Evolutionary conservation across 2,329 filamentous ascomycete genomes (phyloP), one percentile per base, ranked within the genome.

Genomic region (Colletotrichum spinosum): DNA sequence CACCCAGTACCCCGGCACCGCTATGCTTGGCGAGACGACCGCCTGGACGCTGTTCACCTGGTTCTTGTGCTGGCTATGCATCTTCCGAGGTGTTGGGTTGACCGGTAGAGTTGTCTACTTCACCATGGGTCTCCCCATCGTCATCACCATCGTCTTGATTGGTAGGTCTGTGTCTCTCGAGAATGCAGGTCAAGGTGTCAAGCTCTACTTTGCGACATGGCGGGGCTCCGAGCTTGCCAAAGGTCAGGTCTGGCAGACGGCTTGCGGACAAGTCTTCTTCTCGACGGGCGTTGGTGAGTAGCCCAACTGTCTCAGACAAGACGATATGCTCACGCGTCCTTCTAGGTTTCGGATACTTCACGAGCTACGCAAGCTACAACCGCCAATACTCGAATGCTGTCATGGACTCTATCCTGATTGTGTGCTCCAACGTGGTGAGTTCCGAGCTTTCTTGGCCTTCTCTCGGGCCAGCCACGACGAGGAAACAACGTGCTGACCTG

Each of bases 21-120:
- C 71, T 0, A 71, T 88, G 3, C 74, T 87, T 8, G 84, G 84
- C 6, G 86, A 88, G 70, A 87, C 84, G 0, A 84, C 86, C 3
- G 86, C 82, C 10, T 88, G 86, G 86, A 67, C 65, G 6, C 83
- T 80, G 45, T 88, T 88, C 69, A 83, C 85, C 63, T 87, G 86
- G 84, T 86, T 88, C 70, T 73, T 88, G 1, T 81, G 88, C 69
- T 88, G 85, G 84, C 69, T 88, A 45, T 86, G 83, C 68, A 87
- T 89, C 69, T 86, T 88, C 73, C 82, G 84, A 41, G 83, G 87
- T 7, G 84, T 88, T 17, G 84, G 85, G 0, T 72, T 86, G 65
- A 88, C 86, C 2, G 86, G 86, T 2, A 81, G 85, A 6, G 86
- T 87, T 9, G 85, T 87, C 6, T 88, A 88, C 75, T 86, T 86